phyloP scores from a whole-genome alignment of 768 basidiomycete genomes.

The Serpula lacrymans region DNA sequence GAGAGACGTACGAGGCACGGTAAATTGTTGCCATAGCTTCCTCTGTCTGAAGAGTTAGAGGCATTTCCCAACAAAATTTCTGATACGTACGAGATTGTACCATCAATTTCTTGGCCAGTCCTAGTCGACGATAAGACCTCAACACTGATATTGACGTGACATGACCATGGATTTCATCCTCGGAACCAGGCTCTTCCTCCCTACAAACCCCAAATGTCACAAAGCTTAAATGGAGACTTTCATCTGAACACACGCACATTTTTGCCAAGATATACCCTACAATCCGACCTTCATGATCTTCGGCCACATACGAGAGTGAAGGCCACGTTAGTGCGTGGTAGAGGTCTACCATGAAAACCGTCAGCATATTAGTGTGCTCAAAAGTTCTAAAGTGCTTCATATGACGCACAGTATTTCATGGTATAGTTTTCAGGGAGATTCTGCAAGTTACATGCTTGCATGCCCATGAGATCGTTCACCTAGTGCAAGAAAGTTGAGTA shows the following conservation, averaged over 20 bases:
- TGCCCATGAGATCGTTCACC: constrained; percentile 85
- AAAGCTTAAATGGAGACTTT: neutral
- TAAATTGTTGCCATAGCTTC: constrained; percentile 91
- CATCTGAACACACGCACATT: constrained; percentile 64
- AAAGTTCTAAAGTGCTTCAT: neutral
- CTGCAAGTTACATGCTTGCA: constrained; percentile 93
- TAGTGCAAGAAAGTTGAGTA: constrained; percentile 33
- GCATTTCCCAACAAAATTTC: constrained; percentile 1
- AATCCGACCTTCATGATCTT: constrained; percentile 83
- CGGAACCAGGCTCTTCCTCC: constrained; percentile 55
- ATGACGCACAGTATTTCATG: constrained; percentile 67
- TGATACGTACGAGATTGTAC: constrained; percentile 74
- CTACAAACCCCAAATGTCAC: constrained; percentile 29
- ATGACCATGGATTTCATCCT: constrained; percentile 75
- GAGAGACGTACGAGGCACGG: constrained; percentile 75
- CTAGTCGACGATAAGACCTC: constrained; percentile 84
- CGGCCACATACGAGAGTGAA: constrained; percentile 88
- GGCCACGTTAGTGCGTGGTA: constrained; percentile 94
- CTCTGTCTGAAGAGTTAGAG: constrained; percentile 45
- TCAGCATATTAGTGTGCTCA: neutral
- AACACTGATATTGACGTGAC: constrained; percentile 97
- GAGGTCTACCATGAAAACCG: constrained; percentile 55
- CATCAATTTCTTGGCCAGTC: constrained; percentile 94
- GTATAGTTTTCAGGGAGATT: constrained; percentile 92
- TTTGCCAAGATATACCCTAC: constrained; percentile 96